phyloP scores from a whole-genome alignment of 139 green algal genomes.

The Picochlorum costavermella region DNA sequence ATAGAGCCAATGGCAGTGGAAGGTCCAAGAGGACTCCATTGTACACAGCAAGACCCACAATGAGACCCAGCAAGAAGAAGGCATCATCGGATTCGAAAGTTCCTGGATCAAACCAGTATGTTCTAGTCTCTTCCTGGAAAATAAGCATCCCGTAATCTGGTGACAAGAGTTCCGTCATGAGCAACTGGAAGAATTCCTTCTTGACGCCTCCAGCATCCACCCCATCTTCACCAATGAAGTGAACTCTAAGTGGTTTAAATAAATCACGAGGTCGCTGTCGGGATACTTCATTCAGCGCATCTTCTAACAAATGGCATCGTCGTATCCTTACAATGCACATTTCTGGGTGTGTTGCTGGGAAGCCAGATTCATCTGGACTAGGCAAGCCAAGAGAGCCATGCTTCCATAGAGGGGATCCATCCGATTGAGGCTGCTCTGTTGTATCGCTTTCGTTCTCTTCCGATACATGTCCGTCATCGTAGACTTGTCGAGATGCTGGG shows the following conservation, averaged over 20 bases:
- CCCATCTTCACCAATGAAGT: constrained; percentile 94
- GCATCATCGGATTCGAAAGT: constrained; percentile 58
- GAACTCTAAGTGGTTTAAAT: constrained; percentile 87
- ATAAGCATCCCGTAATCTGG: constrained; percentile 83
- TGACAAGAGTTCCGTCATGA: constrained; percentile 76
- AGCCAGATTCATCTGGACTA: constrained; percentile 43
- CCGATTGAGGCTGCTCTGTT: neutral
- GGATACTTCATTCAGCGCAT: constrained; percentile 79
- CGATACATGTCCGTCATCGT: neutral
- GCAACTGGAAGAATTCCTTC: constrained; percentile 95
- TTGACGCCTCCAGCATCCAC: constrained; percentile 84
- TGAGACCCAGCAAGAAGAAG: constrained; percentile 79
- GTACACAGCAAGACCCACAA: constrained; percentile 87
- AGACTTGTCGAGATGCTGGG: neutral
- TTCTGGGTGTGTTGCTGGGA: constrained; percentile 69
- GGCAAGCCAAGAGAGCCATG: constrained; percentile 50
- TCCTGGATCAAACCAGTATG: constrained; percentile 74
- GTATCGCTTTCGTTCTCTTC: constrained; percentile 22
- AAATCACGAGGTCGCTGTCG: constrained; percentile 70
- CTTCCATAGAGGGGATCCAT: constrained; percentile 24
- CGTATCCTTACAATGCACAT: constrained; percentile 85
- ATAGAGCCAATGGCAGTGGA: constrained; percentile 75
- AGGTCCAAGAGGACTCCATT: constrained; percentile 91
- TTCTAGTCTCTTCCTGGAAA: constrained; percentile 63
- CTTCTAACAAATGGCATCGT: constrained; percentile 75